Conservation (phyloP, 1,284 basidiomycete genomes). For the Ceratobasidium sp. region DNA sequence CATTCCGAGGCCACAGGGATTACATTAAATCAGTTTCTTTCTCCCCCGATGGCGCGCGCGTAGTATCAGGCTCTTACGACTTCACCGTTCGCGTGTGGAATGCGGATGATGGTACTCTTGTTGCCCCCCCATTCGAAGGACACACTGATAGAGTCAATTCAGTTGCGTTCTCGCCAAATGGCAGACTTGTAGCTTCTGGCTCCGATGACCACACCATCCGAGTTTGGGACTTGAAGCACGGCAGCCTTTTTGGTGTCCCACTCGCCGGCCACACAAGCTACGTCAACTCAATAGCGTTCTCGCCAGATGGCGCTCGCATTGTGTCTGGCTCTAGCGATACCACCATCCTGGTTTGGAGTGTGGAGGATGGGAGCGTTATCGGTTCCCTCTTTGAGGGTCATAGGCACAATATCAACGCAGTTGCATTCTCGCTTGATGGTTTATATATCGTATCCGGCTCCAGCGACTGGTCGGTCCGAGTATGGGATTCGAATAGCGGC, state of each 20-base stretch:
- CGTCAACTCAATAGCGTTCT: too few relatives aligned
- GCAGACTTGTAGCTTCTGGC: slow-evolving; percentile 5
- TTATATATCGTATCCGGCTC: not conserved
- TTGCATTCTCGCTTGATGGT: not conserved
- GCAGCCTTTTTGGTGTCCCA: too few relatives aligned
- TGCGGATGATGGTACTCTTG: not conserved
- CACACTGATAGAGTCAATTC: not conserved
- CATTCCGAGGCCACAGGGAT: not conserved
- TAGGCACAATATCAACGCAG: not conserved
- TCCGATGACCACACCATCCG: too few relatives aligned
- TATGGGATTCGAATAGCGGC: not conserved
- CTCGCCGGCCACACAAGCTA: too few relatives aligned
- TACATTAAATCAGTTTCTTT: not conserved
- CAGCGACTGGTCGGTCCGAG: not conserved
- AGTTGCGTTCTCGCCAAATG: slow-evolving; percentile 29
- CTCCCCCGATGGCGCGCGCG: slow-evolving; percentile 8
- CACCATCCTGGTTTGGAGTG: slow-evolving; percentile 25
- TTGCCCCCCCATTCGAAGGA: not conserved
- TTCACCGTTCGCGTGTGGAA: too few relatives aligned
- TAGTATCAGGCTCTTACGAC: slow-evolving; percentile 10
- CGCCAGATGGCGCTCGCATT: too few relatives aligned
- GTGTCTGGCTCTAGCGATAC: slow-evolving; percentile 24
- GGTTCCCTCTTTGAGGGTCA: not conserved
- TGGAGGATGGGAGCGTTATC: not conserved
- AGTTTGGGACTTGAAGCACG: too few relatives aligned